Conservation (phyloP, 768 basidiomycete species). For the Heimioporus sp. region DNA sequence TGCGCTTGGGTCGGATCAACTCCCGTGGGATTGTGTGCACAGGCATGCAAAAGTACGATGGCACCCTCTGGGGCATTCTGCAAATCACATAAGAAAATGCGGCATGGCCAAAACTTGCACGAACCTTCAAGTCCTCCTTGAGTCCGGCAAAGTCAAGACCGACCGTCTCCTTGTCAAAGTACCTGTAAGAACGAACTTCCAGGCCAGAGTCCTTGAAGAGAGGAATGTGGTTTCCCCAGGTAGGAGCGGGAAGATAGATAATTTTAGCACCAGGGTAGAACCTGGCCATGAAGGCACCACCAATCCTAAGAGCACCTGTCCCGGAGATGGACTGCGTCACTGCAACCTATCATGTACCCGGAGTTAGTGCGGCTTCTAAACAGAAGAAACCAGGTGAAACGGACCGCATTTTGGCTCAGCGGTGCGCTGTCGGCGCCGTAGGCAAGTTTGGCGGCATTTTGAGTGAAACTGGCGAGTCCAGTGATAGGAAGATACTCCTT, state of each 20-base stretch:
- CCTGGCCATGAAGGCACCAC: slow-evolving; percentile 85
- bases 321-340: slow-evolving; percentile 95
- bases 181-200: slow-evolving; percentile 89
- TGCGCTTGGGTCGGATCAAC: slow-evolving; percentile 92
- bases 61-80: slow-evolving; percentile 73
- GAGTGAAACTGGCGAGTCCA: slow-evolving; percentile 83
- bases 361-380: slow-evolving; percentile 1
- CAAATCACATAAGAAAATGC: slow-evolving; percentile 9
- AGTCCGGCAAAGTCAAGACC: slow-evolving; percentile 91
- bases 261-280: slow-evolving; percentile 85
- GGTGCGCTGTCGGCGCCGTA: slow-evolving; percentile 82
- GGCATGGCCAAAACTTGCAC: slow-evolving; percentile 19
- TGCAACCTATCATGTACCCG: slow-evolving; percentile 54
- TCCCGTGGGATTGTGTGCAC: slow-evolving; percentile 99
- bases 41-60: slow-evolving; percentile 91
- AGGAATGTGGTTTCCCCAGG: slow-evolving; percentile 97
- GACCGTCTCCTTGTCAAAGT: slow-evolving; percentile 90
- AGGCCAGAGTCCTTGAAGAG: slow-evolving; percentile 94
- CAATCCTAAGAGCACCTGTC: slow-evolving; percentile 95
- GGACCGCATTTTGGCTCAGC: slow-evolving; percentile 66
- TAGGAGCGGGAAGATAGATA: slow-evolving; percentile 90
- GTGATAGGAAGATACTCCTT: slow-evolving; percentile 98
- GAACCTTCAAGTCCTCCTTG: slow-evolving; percentile 80
- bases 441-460: slow-evolving; percentile 84
- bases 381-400: slow-evolving; percentile 29